Percentiles rank a stretch among this genome's conserved stretches.
Conservation (phyloP, 345 rosid genomes). For the Sonneratia caseolaris region DNA sequence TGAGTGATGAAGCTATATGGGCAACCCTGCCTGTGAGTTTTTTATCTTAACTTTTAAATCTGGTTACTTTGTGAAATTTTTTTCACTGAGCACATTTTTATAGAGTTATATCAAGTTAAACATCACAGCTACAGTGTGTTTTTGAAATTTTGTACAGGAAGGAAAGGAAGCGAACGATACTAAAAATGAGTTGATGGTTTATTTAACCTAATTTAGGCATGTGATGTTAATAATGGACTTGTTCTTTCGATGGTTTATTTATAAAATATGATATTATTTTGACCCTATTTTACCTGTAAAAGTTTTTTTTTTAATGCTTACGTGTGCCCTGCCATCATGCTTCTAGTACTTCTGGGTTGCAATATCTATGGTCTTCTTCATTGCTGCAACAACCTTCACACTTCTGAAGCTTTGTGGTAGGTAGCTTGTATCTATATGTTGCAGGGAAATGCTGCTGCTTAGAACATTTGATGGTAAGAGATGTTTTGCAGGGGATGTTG, state of each 20-base stretch:
- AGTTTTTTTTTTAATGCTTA: conserved; percentile 20
- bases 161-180: background rate
- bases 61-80: background rate
- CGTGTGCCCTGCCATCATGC: conserved; percentile 5
- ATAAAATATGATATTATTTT: background rate
- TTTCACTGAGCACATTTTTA: background rate
- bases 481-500: conserved; percentile 57
- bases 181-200: background rate
- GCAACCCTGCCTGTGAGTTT: conserved; percentile 85
- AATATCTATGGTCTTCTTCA: conserved; percentile 85
- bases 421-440: conserved; percentile 9
- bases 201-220: background rate
- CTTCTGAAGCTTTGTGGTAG: conserved; percentile 84
- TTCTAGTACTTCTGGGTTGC: conserved; percentile 92
- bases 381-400: conserved; percentile 80
- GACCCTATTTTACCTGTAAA: background rate
- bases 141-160: background rate
- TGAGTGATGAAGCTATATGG: conserved; percentile 93
- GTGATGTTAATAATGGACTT: background rate
- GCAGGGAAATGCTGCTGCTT: conserved; percentile 14
- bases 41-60: background rate
- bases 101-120: background rate
- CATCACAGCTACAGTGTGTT: background rate
- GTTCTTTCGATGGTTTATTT: background rate
- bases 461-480: background rate